phyloP scores from a whole-genome alignment of 2,329 filamentous ascomycete genomes.

The Aspergillus terreus region DNA sequence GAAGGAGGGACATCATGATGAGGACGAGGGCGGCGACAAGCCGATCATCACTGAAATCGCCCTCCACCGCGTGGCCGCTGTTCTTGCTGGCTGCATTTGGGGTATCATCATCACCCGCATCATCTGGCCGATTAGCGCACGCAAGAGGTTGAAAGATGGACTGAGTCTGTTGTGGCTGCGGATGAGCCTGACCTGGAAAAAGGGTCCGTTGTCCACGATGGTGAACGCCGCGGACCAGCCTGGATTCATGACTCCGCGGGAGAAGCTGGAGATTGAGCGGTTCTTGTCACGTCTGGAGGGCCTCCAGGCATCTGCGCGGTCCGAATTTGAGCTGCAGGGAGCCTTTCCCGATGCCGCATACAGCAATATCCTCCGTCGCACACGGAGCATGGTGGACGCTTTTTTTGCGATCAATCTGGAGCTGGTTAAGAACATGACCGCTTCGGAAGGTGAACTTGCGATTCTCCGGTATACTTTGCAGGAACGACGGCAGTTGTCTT shows the following conservation, averaged over 20 bases:
- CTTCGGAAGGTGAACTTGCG: slow-evolving; percentile 75
- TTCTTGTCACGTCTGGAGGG: slow-evolving; percentile 71
- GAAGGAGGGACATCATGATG: slow-evolving; percentile 73
- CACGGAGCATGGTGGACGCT: slow-evolving; percentile 80
- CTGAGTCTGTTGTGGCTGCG: slow-evolving; percentile 88
- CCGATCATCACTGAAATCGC: slow-evolving; percentile 87
- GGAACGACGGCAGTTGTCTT: slow-evolving; percentile 77
- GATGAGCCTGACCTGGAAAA: slow-evolving; percentile 94
- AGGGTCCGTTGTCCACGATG: slow-evolving; percentile 77
- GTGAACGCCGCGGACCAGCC: slow-evolving; percentile 54
- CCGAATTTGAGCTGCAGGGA: slow-evolving; percentile 82
- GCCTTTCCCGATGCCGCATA: slow-evolving; percentile 77
- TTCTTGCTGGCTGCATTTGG: slow-evolving; percentile 85
- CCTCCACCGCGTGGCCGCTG: slow-evolving; percentile 80
- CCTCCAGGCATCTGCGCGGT: slow-evolving; percentile 68
- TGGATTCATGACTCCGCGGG: slow-evolving; percentile 80
- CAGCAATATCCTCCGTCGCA: slow-evolving; percentile 71
- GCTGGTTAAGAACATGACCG: slow-evolving; percentile 71
- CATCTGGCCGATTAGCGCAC: slow-evolving; percentile 90
- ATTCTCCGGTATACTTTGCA: slow-evolving; percentile 73
- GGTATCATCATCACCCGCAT: slow-evolving; percentile 84
- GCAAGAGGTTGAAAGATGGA: slow-evolving; percentile 83
- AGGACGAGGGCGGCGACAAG: slow-evolving; percentile 77
- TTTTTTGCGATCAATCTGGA: slow-evolving; percentile 97
- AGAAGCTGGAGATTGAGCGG: slow-evolving; percentile 81